Evolutionary conservation across 192 early-diverging fungal genomes (phyloP).

Genomic region (Coemansia sp.): DNA sequence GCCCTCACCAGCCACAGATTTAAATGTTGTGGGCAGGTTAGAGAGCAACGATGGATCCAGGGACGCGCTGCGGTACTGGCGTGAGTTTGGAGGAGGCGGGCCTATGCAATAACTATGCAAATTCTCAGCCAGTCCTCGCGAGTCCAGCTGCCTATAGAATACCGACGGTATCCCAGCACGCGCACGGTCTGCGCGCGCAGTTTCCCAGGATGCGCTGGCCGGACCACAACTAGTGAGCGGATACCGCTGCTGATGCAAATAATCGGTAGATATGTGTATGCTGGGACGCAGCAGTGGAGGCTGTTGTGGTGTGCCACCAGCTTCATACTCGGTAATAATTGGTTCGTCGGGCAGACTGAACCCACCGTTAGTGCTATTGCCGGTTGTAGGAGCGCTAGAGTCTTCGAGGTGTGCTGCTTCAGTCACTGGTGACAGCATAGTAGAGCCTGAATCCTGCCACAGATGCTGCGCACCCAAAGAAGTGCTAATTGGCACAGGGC

Average conservation of each 20-base stretch:
- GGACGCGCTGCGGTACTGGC: conserved; percentile 35
- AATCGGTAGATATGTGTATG: background rate
- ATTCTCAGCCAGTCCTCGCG: background rate
- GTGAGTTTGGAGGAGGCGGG: conserved; percentile 1
- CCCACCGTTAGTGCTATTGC: background rate
- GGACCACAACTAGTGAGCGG: background rate
- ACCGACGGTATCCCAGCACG: background rate
- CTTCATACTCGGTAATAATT: background rate
- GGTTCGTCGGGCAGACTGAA: background rate
- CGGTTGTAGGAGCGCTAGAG: conserved; percentile 3
- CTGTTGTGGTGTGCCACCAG: background rate
- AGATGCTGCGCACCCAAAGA: background rate
- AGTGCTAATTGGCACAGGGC: conserved; percentile 1
- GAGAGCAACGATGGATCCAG: conserved; percentile 46
- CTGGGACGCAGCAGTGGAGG: background rate
- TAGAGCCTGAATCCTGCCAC: background rate
- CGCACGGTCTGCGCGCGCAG: background rate
- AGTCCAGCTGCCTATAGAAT: background rate
- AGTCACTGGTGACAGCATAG: conserved; percentile 10
- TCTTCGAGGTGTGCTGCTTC: conserved; percentile 1
- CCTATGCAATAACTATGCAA: conserved; percentile 40
- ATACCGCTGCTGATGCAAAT: background rate
- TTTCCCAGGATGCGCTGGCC: conserved; percentile 15
- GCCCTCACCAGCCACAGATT: conserved; percentile 18
- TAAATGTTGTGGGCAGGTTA: conserved; percentile 39